phyloP scores from a whole-genome alignment of 1,284 basidiomycete genomes.

The Puccinia horiana region DNA sequence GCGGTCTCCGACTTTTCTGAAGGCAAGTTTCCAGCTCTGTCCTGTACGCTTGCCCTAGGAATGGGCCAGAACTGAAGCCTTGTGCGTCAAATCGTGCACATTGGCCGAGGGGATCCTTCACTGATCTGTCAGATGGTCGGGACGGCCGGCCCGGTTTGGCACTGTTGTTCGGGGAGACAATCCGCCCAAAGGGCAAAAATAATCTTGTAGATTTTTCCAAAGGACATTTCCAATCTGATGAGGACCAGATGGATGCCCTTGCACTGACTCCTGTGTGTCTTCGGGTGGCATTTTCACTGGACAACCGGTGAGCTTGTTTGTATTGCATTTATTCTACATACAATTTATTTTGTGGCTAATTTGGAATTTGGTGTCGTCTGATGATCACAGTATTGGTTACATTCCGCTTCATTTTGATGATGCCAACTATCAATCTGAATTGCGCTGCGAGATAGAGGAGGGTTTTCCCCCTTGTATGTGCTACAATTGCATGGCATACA shows the following conservation, averaged over 20 bases:
- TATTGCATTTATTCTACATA: background rate
- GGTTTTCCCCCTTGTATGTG: background rate
- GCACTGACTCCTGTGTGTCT: background rate
- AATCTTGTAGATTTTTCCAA: background rate
- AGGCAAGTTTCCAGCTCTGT: background rate
- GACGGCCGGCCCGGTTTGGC: background rate
- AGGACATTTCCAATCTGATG: background rate
- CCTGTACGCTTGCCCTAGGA: conserved; percentile 7
- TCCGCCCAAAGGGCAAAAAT: background rate
- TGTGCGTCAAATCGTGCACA: background rate
- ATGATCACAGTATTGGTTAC: background rate
- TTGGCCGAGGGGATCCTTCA: background rate
- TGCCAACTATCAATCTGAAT: background rate
- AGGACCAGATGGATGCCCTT: background rate
- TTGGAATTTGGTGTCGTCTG: too few relatives aligned
- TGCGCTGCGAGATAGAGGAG: background rate
- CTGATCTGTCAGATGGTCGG: background rate
- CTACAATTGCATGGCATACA: background rate
- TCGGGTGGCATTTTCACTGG: background rate
- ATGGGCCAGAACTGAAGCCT: conserved; percentile 14
- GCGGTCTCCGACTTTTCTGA: background rate
- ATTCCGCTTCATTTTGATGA: background rate
- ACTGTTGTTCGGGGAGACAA: background rate
- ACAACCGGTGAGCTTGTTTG: background rate
- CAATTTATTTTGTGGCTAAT: too few relatives aligned